A percentile compares a stretch with the other conserved stretches of the same genome.
Evolutionary conservation across 768 basidiomycete species (phyloP).

Genomic region (Mycena olivaceomarginata): DNA sequence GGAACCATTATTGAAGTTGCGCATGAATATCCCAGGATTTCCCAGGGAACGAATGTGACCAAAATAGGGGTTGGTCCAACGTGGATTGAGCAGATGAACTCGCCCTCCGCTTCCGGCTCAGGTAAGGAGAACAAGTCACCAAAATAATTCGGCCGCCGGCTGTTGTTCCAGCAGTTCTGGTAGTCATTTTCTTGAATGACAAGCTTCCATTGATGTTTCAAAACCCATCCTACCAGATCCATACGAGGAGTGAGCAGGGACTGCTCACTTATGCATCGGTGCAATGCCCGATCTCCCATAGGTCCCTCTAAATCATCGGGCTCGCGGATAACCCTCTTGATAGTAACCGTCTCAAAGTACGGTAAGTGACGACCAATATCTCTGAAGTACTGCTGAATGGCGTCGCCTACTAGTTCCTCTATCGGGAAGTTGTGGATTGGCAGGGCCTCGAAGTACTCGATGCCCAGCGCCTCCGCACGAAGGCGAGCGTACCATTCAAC

Average conservation of each 20-base stretch:
- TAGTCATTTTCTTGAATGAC: background rate
- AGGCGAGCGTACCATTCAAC: conserved; percentile 6
- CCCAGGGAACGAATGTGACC: too few relatives aligned
- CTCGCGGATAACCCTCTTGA: background rate
- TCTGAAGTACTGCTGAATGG: conserved; percentile 1
- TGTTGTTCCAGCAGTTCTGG: background rate
- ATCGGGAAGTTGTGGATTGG: conserved; percentile 3
- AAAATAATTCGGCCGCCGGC: background rate
- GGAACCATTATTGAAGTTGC: too few relatives aligned
- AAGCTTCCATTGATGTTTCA: background rate
- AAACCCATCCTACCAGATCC: background rate
- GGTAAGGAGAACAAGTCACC: background rate
- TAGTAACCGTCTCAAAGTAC: background rate
- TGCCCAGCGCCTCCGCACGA: background rate
- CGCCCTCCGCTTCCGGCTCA: background rate
- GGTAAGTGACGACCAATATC: background rate
- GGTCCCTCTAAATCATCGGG: background rate
- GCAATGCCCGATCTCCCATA: background rate
- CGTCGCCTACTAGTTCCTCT: background rate
- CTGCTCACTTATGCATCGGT: background rate
- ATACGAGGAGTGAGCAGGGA: background rate
- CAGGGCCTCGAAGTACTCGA: background rate
- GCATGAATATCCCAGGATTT: too few relatives aligned
- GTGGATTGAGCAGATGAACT: too few relatives aligned
- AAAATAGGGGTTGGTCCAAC: too few relatives aligned